Conservation (phyloP, 768 basidiomycete species). For the Termitomyces sp. region DNA sequence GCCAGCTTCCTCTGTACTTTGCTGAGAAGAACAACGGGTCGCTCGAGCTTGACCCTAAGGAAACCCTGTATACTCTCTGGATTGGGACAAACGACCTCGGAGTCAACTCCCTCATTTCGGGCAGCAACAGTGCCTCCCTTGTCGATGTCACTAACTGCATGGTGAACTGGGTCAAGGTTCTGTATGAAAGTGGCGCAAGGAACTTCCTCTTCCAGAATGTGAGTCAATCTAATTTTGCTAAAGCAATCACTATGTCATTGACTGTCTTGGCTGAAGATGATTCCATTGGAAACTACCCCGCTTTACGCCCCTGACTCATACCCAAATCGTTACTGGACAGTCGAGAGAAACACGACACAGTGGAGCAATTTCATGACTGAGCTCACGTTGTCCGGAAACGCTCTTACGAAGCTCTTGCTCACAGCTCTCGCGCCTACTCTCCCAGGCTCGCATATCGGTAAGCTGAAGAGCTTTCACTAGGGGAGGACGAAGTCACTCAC, state of each 20-base stretch:
- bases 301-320: slow-evolving; percentile 47
- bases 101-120: slow-evolving; percentile 47
- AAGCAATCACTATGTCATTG: not conserved
- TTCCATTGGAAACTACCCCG: slow-evolving; percentile 47
- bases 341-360: slow-evolving; percentile 48
- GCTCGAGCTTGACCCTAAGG: slow-evolving; percentile 30
- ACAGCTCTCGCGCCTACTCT: slow-evolving; percentile 43
- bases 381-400: slow-evolving; percentile 47
- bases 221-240: slow-evolving; percentile 16
- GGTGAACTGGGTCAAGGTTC: slow-evolving; percentile 52
- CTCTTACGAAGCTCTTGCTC: slow-evolving; percentile 47
- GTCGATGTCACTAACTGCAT: slow-evolving; percentile 57
- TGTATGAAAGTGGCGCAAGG: slow-evolving; percentile 57
- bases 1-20: slow-evolving; percentile 53
- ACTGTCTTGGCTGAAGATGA: slow-evolving; percentile 35
- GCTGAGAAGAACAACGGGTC: slow-evolving; percentile 37
- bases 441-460: slow-evolving; percentile 56
- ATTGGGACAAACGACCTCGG: slow-evolving; percentile 69
- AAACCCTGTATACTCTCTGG: slow-evolving; percentile 65
- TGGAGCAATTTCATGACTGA: slow-evolving; percentile 57
- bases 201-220: slow-evolving; percentile 73
- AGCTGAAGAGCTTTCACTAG: not conserved
- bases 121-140: slow-evolving; percentile 46
- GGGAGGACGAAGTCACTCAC: not conserved
- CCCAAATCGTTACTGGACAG: slow-evolving; percentile 47